Evolutionary conservation across 768 basidiomycete species (phyloP), one percentile per base, ranked within the genome.

Genomic region (Arthromyces matolae): DNA sequence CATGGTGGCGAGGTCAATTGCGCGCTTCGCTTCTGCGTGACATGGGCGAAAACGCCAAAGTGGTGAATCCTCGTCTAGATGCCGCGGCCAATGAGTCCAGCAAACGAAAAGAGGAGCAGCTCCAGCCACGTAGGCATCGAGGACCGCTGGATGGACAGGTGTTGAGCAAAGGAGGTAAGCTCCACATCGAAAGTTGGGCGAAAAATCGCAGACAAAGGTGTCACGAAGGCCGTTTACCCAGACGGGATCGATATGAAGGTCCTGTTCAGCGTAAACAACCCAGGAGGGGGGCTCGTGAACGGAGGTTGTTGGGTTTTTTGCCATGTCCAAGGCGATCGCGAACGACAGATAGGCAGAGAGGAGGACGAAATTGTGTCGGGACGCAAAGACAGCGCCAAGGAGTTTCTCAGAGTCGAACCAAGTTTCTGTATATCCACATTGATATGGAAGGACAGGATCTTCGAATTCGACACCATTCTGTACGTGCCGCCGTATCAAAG

Each of bases 311-410:
- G 37, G 46, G 24, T 19, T 6, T 1, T 3, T 7, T 2, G 51
- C 23, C 19, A 52, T 19, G 25, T 52, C 47, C 1, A 52, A n/a
- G 1, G 42, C 42, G 9, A 52, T 48, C 12, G 47, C 20, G 19
- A 47, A 47, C 1, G 51, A 48, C 1, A 48, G 23, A n/a, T 39
- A 52, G 7, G 36, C 20, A 0, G 42, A 5, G 8, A 52, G 37
- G 2, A 13, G 9, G 3, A 47, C 14, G 35, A 52, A 52, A 0
- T 31, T 23, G 0, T 37, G 31, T 16, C 36, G 46, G 18, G 42
- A 38, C 4, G 12, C 18, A 8, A 19, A 3, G 4, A 33, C 16
- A 1, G 42, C 28, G 1, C 3, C 8, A 5, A 25, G 28, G 6
- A 31, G 38, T 0, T 25, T 4, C 1, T 16, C 7, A 3, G 14